Conservation (phyloP, 371 early-diverging fungal species). For the Mortierella sp. region DNA sequence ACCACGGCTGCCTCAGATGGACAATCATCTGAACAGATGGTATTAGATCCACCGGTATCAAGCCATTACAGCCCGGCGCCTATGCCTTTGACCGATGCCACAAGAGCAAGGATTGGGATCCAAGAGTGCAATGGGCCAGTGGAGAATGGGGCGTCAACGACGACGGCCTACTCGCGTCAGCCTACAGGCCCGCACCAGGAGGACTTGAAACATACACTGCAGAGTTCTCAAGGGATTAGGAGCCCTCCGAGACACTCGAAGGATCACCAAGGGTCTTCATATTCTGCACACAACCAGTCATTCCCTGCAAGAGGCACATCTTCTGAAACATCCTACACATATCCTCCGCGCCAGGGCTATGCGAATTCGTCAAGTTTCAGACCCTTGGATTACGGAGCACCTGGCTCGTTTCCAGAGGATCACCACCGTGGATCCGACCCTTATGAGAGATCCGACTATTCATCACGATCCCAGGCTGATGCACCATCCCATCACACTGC, state of each 20-base stretch:
- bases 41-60: not conserved
- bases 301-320: not conserved
- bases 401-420: not conserved
- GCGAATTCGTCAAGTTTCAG: not conserved
- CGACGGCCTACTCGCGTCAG: slow-evolving; percentile 2
- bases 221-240: slow-evolving; percentile 1
- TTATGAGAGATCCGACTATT: slow-evolving; percentile 12
- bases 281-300: slow-evolving; percentile 1
- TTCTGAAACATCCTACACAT: not conserved
- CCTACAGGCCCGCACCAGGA: not conserved
- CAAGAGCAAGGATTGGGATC: no score
- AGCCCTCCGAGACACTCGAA: slow-evolving; percentile 2
- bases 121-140: not conserved
- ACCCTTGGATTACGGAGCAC: not conserved
- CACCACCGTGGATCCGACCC: slow-evolving; percentile 5
- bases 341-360: slow-evolving; percentile 11
- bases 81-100: no score
- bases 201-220: not conserved
- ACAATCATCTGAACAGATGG: slow-evolving; percentile 5
- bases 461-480: not conserved
- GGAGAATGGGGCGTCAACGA: not conserved
- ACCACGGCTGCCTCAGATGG: not conserved
- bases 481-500: not conserved
- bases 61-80: not conserved
- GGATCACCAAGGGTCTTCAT: not conserved